Evolutionary conservation across 169 alveolate genomes (phyloP), one percentile per base, ranked within the genome.

Genomic region (Cryptosporidium muris): DNA sequence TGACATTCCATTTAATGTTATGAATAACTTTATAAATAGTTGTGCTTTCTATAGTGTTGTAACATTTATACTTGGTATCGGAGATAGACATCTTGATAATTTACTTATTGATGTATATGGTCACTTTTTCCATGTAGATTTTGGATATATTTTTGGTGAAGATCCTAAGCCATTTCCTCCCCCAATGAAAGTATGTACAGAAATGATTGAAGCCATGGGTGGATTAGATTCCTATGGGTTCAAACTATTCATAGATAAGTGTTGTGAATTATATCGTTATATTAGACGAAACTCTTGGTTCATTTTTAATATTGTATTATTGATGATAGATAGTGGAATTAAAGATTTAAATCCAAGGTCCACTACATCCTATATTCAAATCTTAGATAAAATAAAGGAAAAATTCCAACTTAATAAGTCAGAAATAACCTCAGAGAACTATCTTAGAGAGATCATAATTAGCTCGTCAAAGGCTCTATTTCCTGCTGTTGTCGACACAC

Each of bases 11-110:
- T 63, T 8, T 11, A 37, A 16, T 58, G 67, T 74, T 4, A 5
- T 93, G 65, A 96, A 92, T 51, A 96, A 92, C 53, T 95, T 97
- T 88, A 92, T 97, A 34, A 91, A 95, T 48, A 95, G 99, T 58
- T 95, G 99, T 80, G 99, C 99, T 1, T 99, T 98, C 11, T 97
- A 97, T 91, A 94, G 99, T 89, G 99, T 97, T 11, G 93, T 97
- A 37, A 98, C 99, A 1, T 97, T 97, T 89, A 89, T 98, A 36
- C 91, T 98, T 81, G 99, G 99, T 34, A 95, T 98, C 2, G 99
- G 99, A 7, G 99, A 98, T 90, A 91, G 99, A 34, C 99, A 98
- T 91, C 90, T 97, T 64, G 99, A 98, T 91, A 98, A 98, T 88
- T 74, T 98, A 65, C 93, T 98, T 93, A 92, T 97, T 16, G 93